These are phyloP conservation scores for Kregervanrija fluxuum DNA, from an alignment of 805 yeast genomes.

Conservation along the genomic window DNA sequence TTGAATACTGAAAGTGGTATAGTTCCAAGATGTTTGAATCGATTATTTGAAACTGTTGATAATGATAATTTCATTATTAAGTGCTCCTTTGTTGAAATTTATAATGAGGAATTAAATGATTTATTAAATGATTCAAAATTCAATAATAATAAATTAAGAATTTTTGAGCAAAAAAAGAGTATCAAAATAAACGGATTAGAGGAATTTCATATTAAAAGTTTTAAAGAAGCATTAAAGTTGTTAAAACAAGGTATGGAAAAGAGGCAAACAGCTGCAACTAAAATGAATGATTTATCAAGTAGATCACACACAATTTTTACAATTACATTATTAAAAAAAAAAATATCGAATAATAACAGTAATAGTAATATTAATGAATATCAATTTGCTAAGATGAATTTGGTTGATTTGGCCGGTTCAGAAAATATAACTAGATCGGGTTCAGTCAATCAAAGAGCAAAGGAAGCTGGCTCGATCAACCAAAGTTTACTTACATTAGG, in stretches of 20 bases:
- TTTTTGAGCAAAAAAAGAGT: conserved; percentile 27
- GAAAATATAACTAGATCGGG: conserved; percentile 87
- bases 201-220: conserved; percentile 49
- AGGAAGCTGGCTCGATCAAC: conserved; percentile 91
- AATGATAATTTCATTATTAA: conserved; percentile 28
- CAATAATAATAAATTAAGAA: conserved; percentile 26
- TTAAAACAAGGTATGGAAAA: conserved; percentile 50
- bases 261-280: conserved; percentile 65
- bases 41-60: conserved; percentile 29
- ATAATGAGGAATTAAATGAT: conserved; percentile 38
- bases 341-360: conserved; percentile 2
- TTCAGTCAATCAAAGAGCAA: conserved; percentile 75
- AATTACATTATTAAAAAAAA: conserved; percentile 45
- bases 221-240: conserved; percentile 48
- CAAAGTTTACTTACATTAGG: conserved; percentile 85
- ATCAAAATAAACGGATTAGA: conserved; percentile 59
- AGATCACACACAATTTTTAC: conserved; percentile 76
- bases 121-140: conserved; percentile 32
- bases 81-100: conserved; percentile 49
- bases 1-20: conserved; percentile 35
- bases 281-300: conserved; percentile 65
- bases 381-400: conserved; percentile 37
- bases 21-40: conserved; percentile 41
- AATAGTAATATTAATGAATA: conserved; percentile 17
- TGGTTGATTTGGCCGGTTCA: conserved; percentile 93